Conservation (phyloP, 495 filamentous ascomycete genomes). For the Cairneyella variabilis region DNA sequence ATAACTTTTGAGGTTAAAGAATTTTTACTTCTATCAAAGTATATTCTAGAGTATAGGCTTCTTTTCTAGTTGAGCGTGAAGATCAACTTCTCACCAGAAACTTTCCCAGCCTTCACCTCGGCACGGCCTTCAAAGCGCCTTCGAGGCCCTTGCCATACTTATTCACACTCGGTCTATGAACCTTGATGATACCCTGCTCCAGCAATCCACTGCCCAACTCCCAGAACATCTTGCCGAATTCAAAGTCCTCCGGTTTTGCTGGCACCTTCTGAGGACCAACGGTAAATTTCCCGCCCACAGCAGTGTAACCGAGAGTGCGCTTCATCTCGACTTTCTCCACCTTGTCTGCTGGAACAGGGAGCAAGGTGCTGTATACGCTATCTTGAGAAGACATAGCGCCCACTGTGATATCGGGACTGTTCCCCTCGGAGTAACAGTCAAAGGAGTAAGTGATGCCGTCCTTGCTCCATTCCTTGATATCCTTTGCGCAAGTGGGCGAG, state of each 20-base stretch:
- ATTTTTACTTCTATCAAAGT: too few relatives aligned
- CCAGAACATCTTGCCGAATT: slow-evolving; percentile 40
- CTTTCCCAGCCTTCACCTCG: slow-evolving; percentile 42
- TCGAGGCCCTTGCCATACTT: slow-evolving; percentile 36
- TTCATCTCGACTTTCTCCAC: slow-evolving; percentile 27
- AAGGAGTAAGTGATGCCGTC: slow-evolving; percentile 31
- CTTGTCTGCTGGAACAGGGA: neutral
- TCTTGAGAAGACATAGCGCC: slow-evolving; percentile 11
- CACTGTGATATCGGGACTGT: slow-evolving; percentile 8
- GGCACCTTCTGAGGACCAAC: slow-evolving; percentile 25
- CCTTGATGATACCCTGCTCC: slow-evolving; percentile 44
- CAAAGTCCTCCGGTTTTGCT: slow-evolving; percentile 33
- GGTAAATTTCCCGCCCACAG: slow-evolving; percentile 35
- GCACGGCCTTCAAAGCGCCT: slow-evolving; percentile 52
- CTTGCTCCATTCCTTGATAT: slow-evolving; percentile 34
- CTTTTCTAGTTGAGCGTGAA: slow-evolving; percentile 26
- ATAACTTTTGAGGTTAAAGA: too few relatives aligned
- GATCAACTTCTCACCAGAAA: slow-evolving; percentile 61
- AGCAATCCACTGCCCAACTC: slow-evolving; percentile 40
- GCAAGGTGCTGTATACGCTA: slow-evolving; percentile 15
- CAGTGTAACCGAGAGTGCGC: slow-evolving; percentile 35
- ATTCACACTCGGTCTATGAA: slow-evolving; percentile 44
- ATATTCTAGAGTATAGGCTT: too few relatives aligned
- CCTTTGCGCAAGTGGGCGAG: slow-evolving; percentile 25
- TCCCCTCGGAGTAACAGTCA: slow-evolving; percentile 20